Percentiles rank a stretch among this genome's conserved stretches.
Evolutionary conservation across 768 basidiomycete genomes (phyloP).

Genomic region (Xanthoconium stramineum): DNA sequence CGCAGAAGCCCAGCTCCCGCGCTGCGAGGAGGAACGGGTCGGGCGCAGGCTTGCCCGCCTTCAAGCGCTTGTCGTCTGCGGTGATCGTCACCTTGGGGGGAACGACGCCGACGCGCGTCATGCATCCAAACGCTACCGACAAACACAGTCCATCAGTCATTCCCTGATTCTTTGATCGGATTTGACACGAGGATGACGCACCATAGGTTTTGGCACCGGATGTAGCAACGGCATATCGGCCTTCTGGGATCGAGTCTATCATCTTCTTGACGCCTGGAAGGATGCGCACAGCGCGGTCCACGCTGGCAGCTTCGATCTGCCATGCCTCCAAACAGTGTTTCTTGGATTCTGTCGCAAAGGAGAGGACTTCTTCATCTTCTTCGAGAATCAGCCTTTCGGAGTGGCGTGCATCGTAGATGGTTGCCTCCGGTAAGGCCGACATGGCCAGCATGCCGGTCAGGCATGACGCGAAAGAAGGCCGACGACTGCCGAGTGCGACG

Average conservation of each 20-base stretch:
- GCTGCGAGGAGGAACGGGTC: conserved; percentile 66
- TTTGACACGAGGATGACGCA: conserved; percentile 28
- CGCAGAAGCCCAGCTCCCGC: conserved; percentile 51
- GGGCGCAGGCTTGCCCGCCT: conserved; percentile 60
- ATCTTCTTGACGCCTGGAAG: conserved; percentile 66
- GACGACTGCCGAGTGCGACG: conserved; percentile 33
- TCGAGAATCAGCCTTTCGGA: conserved; percentile 31
- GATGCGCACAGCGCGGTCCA: conserved; percentile 65
- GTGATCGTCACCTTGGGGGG: conserved; percentile 71
- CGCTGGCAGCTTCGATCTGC: conserved; percentile 52
- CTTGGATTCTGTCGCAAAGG: conserved; percentile 25
- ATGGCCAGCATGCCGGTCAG: conserved; percentile 40
- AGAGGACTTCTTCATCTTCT: conserved; percentile 34
- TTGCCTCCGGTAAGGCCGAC: conserved; percentile 32
- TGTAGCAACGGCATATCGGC: conserved; percentile 70
- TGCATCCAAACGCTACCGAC: conserved; percentile 55
- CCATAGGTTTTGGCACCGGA: conserved; percentile 71
- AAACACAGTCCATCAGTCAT: not conserved
- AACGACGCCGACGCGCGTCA: conserved; percentile 65
- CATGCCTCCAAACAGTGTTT: conserved; percentile 44
- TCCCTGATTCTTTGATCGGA: not conserved
- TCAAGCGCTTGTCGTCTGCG: conserved; percentile 70
- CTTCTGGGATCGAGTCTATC: conserved; percentile 62
- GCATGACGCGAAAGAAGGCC: conserved; percentile 46
- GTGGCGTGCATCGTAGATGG: conserved; percentile 19